Percentiles rank a stretch among this genome's conserved stretches.
These are phyloP conservation scores for Metschnikowia similis DNA, from an alignment of 805 yeast genomes.

Conservation along the genomic window DNA sequence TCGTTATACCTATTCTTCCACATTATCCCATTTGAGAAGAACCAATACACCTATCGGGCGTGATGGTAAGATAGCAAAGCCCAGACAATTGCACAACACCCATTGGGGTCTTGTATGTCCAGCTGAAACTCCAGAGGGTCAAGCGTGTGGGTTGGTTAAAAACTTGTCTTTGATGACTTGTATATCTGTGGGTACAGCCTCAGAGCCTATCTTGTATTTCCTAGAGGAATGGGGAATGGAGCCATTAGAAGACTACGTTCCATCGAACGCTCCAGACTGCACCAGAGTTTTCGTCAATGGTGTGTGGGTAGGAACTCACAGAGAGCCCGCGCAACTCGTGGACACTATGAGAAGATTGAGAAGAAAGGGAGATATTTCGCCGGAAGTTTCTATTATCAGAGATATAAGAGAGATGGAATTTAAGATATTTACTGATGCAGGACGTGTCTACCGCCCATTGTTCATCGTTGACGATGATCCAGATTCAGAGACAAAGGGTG, in stretches of 20 bases:
- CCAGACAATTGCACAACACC: constrained; percentile 97
- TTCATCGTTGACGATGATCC: constrained; percentile 88
- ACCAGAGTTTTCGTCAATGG: constrained; percentile 96
- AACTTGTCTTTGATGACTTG: constrained; percentile 95
- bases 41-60: constrained; percentile 99
- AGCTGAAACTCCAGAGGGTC: constrained; percentile 99
- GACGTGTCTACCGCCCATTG: constrained; percentile 95
- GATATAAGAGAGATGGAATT: constrained; percentile 96
- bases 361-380: constrained; percentile 91
- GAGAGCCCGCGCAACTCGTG: constrained; percentile 90
- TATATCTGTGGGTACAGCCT: constrained; percentile 96
- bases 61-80: constrained; percentile 98
- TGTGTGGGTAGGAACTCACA: constrained; percentile 98
- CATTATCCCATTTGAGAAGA: constrained; percentile 96
- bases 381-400: constrained; percentile 95
- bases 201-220: constrained; percentile 88
- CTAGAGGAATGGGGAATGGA: constrained; percentile 99
- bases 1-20: constrained; percentile 97
- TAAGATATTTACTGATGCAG: constrained; percentile 96
- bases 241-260: constrained; percentile 92
- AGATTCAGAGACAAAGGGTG: constrained; percentile 64
- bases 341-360: constrained; percentile 87
- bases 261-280: constrained; percentile 84
- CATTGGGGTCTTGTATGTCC: constrained; percentile 99
- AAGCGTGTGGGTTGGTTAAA: constrained; percentile 98